Evolutionary conservation across 495 filamentous ascomycete species (phyloP).

Genomic region (Talaromyces borbonicus): DNA sequence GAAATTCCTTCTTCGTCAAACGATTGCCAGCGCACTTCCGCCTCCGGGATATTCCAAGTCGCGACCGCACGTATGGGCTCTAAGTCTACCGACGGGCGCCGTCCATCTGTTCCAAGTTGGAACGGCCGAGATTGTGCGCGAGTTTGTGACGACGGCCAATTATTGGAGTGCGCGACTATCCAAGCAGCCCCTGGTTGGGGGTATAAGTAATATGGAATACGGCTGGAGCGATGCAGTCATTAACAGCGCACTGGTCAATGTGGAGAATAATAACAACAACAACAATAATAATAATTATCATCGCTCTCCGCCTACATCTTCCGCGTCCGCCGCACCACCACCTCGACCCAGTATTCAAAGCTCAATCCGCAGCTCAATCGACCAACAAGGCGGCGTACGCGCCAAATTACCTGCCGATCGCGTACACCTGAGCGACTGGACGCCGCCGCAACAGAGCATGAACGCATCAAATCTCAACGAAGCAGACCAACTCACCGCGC

Average conservation of each 20-base stretch:
- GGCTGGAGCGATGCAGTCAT: constrained; percentile 90
- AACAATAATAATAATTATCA: no score
- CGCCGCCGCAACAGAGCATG: constrained; percentile 86
- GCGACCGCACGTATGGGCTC: constrained; percentile 86
- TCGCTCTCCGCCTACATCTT: constrained; percentile 29
- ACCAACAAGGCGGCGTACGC: constrained; percentile 48
- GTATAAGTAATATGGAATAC: constrained; percentile 94
- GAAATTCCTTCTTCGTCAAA: constrained; percentile 81
- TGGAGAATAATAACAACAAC: no score
- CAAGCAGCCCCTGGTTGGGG: constrained; percentile 84
- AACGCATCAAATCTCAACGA: constrained; percentile 69
- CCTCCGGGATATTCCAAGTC: constrained; percentile 86
- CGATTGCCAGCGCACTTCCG: constrained; percentile 82
- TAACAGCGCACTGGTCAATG: constrained; percentile 55
- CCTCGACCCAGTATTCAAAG: constrained; percentile 55
- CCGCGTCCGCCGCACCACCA: constrained; percentile 15
- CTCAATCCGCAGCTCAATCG: constrained; percentile 62
- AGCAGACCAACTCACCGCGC: constrained; percentile 64
- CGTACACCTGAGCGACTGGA: constrained; percentile 81
- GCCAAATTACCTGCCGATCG: constrained; percentile 76
- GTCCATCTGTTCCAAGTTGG: constrained; percentile 97
- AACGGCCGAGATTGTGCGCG: constrained; percentile 85
- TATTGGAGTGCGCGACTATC: constrained; percentile 95
- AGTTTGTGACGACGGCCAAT: constrained; percentile 91
- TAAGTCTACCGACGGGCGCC: constrained; percentile 86